Percentiles rank a stretch among this genome's conserved stretches.
Evolutionary conservation across 2,329 filamentous ascomycete genomes (phyloP).

Genomic region (Piedraia hortae): DNA sequence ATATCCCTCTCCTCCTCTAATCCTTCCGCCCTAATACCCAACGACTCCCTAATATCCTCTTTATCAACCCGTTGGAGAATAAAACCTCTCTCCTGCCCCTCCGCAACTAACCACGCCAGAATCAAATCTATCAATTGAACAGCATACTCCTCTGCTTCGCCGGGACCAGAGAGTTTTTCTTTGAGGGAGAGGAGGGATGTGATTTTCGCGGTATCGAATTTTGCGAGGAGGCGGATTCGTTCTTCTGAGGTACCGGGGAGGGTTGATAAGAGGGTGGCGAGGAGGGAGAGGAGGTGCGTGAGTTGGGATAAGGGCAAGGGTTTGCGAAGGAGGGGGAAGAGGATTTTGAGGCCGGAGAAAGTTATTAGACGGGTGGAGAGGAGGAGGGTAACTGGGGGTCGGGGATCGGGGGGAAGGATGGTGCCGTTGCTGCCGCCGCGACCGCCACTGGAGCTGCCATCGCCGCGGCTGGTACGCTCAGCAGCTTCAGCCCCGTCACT

Average conservation of each 20-base stretch:
- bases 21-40: slow-evolving; percentile 26
- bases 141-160: slow-evolving; percentile 39
- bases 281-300: slow-evolving; percentile 65
- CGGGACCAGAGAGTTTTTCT: too few relatives aligned
- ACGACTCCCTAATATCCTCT: slow-evolving; percentile 35
- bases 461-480: too few relatives aligned
- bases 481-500: too few relatives aligned
- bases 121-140: slow-evolving; percentile 64
- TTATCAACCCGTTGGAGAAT: slow-evolving; percentile 25
- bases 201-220: slow-evolving; percentile 84
- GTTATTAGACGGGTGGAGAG: slow-evolving; percentile 53
- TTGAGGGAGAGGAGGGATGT: slow-evolving; percentile 42
- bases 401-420: too few relatives aligned
- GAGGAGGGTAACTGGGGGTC: too few relatives aligned
- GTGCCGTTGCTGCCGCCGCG: slow-evolving; percentile 21
- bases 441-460: slow-evolving; percentile 32
- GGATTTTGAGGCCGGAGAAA: slow-evolving; percentile 53
- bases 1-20: slow-evolving; percentile 30
- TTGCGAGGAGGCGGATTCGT: slow-evolving; percentile 63
- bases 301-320: slow-evolving; percentile 37
- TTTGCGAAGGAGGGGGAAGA: slow-evolving; percentile 77
- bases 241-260: slow-evolving; percentile 51
- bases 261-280: slow-evolving; percentile 53
- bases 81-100: slow-evolving; percentile 41
- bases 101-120: slow-evolving; percentile 71